Conservation (phyloP, 495 filamentous ascomycete genomes). For the Tetracladium marchalianum region DNA sequence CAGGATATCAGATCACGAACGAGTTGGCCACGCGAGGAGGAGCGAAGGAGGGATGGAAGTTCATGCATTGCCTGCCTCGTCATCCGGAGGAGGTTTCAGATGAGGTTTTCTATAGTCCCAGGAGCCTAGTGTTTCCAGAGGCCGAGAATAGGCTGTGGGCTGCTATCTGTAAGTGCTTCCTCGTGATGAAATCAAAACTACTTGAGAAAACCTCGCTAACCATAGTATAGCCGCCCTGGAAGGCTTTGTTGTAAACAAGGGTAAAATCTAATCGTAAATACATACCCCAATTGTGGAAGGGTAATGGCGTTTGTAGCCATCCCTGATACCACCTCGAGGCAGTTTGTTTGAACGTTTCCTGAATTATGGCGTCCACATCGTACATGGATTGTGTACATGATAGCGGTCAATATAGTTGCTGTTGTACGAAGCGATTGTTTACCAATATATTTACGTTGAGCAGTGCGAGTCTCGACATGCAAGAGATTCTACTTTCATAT, state of each 20-base stretch:
- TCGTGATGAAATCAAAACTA: not conserved
- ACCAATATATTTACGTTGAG: too few species aligned
- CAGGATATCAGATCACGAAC: conserved; percentile 80
- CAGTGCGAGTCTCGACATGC: too few species aligned
- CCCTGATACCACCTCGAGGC: not conserved
- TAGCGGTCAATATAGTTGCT: too few species aligned
- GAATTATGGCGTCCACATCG: not conserved
- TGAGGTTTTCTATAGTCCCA: conserved; percentile 78
- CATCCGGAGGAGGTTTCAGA: conserved; percentile 90
- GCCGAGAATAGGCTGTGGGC: conserved; percentile 92
- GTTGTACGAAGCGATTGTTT: too few species aligned
- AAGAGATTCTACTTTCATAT: too few species aligned
- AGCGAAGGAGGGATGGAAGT: conserved; percentile 85
- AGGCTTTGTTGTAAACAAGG: conserved; percentile 85
- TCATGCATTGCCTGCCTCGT: conserved; percentile 97
- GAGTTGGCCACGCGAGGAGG: conserved; percentile 75
- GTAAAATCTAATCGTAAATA: conserved; percentile 36
- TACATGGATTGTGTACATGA: not conserved
- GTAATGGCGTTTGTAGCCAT: not conserved
- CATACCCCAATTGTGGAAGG: not conserved
- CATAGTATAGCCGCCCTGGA: conserved; percentile 57
- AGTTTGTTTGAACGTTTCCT: not conserved
- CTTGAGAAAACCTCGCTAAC: not conserved
- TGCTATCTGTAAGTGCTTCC: conserved; percentile 49
- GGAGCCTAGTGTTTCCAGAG: conserved; percentile 82